Conservation (phyloP, 2,329 filamentous ascomycete genomes). For the Ambrosiella cleistominuta region DNA sequence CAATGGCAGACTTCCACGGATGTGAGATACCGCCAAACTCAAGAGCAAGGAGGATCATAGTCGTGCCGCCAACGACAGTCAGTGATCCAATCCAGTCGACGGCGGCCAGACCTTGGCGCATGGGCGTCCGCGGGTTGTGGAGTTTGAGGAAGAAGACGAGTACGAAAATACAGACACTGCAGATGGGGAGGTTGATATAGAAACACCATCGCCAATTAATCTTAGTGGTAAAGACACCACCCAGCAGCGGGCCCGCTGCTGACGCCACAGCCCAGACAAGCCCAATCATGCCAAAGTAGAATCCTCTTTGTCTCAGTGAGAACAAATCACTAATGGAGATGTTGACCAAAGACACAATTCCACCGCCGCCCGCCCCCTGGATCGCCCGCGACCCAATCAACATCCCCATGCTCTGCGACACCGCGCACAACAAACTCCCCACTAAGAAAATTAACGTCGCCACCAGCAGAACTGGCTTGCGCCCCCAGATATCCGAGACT, state of each 20-base stretch:
- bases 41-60: conserved; percentile 75
- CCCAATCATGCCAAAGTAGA: conserved; percentile 36
- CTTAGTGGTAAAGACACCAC: conserved; percentile 47
- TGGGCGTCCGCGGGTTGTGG: conserved; percentile 47
- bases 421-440: conserved; percentile 35
- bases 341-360: conserved; percentile 41
- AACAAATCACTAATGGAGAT: conserved; percentile 40
- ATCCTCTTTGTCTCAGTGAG: conserved; percentile 31
- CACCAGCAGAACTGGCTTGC: conserved; percentile 34
- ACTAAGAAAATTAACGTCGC: conserved; percentile 36
- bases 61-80: conserved; percentile 54
- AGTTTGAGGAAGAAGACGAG: conserved; percentile 47
- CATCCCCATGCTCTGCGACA: conserved; percentile 31
- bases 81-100: conserved; percentile 40
- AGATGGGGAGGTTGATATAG: conserved; percentile 43
- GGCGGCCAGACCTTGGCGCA: conserved; percentile 44
- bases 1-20: conserved; percentile 58
- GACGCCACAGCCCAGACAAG: conserved; percentile 47
- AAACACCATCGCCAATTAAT: conserved; percentile 55
- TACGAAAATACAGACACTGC: conserved; percentile 29
- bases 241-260: conserved; percentile 47
- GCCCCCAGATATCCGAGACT: conserved; percentile 39
- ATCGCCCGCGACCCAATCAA: conserved; percentile 37
- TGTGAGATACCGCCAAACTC: conserved; percentile 63
- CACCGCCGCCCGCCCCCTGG: conserved; percentile 39